phyloP scores from a whole-genome alignment of 208 protist species.

The Spongospora subterranea region DNA sequence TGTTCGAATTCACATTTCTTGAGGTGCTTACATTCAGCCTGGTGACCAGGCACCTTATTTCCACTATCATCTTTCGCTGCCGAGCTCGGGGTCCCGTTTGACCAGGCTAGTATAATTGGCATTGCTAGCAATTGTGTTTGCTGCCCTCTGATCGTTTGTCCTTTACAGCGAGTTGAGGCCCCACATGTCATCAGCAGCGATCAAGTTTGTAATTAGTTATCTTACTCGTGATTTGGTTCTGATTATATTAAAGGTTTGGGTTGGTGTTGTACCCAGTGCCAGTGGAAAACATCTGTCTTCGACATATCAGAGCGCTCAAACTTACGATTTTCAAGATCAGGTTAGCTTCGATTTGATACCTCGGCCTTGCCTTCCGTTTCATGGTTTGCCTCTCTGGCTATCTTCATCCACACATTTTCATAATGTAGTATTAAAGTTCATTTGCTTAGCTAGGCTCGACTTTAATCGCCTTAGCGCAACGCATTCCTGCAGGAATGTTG shows the following conservation, averaged over 20 bases:
- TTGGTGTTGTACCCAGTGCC: background rate
- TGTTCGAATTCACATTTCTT: background rate
- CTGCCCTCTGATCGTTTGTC: background rate
- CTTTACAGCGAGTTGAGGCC: conserved; percentile 26
- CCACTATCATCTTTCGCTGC: conserved; percentile 4
- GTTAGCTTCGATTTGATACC: too few species aligned
- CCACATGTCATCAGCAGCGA: conserved; percentile 19
- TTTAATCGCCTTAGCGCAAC: background rate
- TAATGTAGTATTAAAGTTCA: background rate
- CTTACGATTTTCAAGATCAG: conserved; percentile 38
- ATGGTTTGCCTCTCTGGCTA: too few species aligned
- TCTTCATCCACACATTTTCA: background rate
- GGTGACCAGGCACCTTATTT: conserved; percentile 7
- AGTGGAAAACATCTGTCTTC: background rate
- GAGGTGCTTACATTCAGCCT: background rate
- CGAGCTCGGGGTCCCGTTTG: conserved; percentile 28
- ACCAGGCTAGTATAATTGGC: background rate
- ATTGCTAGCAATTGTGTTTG: background rate
- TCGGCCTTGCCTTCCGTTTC: too few species aligned
- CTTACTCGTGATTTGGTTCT: background rate
- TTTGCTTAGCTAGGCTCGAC: background rate
- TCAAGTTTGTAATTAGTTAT: background rate
- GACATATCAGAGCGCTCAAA: background rate
- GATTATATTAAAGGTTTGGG: background rate
- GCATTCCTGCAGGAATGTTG: conserved; percentile 52